These are phyloP conservation scores for Pulicaria dysenterica DNA, from an alignment of 129 eudicot genomes.

Conservation along the genomic window DNA sequence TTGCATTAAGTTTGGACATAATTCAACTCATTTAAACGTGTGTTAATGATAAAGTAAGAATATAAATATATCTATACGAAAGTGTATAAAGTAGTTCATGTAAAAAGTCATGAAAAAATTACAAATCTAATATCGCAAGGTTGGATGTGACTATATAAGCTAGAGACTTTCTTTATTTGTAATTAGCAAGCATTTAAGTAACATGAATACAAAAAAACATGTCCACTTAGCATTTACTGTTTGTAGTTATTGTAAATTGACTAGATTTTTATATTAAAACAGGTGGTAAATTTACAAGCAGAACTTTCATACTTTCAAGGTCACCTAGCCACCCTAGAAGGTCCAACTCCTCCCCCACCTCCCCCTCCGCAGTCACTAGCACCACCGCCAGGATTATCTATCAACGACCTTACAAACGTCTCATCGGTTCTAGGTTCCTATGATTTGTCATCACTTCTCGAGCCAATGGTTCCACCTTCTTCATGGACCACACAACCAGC, in stretches of 20 bases:
- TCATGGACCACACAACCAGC: slow-evolving; percentile 56
- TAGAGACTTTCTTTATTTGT: no score
- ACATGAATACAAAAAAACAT: no score
- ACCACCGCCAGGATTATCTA: slow-evolving; percentile 42
- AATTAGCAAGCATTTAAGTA: no score
- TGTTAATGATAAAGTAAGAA: no score
- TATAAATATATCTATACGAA: no score
- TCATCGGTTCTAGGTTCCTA: slow-evolving; percentile 50
- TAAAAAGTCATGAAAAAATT: no score
- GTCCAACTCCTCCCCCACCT: slow-evolving; percentile 70
- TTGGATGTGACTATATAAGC: no score
- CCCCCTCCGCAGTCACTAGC: slow-evolving; percentile 41
- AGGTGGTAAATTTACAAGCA: slow-evolving; percentile 85
- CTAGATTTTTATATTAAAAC: neutral
- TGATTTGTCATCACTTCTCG: slow-evolving; percentile 71
- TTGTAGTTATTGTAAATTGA: neutral
- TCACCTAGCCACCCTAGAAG: slow-evolving; percentile 68
- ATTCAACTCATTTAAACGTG: no score
- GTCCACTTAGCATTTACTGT: no score
- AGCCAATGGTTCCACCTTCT: slow-evolving; percentile 59
- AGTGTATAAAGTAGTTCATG: no score
- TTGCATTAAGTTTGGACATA: no score
- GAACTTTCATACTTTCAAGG: slow-evolving; percentile 85
- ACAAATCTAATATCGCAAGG: no score
- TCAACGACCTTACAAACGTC: slow-evolving; percentile 61